Base-by-base conservation (phyloP, 2,329 filamentous ascomycete genomes). In the Aspergillus intermedius region DNA sequence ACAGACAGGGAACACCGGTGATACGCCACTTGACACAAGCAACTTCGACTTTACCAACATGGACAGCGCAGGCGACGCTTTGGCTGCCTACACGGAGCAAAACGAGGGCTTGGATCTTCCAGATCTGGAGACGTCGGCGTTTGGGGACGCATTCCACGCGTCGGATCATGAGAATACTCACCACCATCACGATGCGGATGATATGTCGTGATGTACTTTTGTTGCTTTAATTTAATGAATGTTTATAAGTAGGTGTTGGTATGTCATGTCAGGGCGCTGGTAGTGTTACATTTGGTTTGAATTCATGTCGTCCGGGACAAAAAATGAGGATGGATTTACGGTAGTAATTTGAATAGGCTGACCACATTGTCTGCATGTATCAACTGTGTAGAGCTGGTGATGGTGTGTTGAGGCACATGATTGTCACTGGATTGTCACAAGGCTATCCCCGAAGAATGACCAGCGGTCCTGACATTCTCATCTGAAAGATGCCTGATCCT, bases 131-230 rank as follows among this genome's bases (percentile, higher is more conserved):
- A 86, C 90, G 60, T 88, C 84, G 32, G 88, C 87, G 1, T 93
- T 93, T 71, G 88, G 87, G 2, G 87, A 93, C 58, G 88, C 88
- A 0, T 88, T 91, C 68, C 86, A 90, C 54, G 74, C 74, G 13
- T 75, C 76, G 42, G 74, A 78, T 52, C 70, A 71, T 49, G 68
- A 73, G 48, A 61, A 67, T 51, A 65, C 58, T n/a, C 64, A 71
- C 51, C 61, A 69, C 49, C 67, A 62, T 37, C 68, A 72, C 42
- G 61, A 63, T 4, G 69, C 71, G 44, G 69, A 72, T 17, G 69
- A 72, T 17, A 70, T 72, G 57, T 61, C 68, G 41, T 48, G 35
- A 46, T 44, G 9, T 30, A 30, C 25, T 46, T 21, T 40, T 15
- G 15, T 13, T 23, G 15, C 13, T 42, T 39, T 28, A 17, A n/a